phyloP scores from a whole-genome alignment of 768 basidiomycete species.

The Glaciozyma martinii region DNA sequence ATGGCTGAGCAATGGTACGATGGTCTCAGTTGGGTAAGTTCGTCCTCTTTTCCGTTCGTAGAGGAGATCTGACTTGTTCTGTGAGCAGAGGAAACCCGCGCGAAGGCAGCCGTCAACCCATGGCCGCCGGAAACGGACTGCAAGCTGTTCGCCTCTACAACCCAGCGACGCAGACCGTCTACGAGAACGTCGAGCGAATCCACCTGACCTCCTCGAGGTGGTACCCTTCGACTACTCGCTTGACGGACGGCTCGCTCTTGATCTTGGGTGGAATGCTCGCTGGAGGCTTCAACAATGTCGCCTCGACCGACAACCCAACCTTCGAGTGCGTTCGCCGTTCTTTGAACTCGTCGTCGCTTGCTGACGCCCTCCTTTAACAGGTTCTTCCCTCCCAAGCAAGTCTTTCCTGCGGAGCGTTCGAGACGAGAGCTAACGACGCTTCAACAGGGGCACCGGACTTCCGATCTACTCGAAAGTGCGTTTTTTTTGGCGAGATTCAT shows the following conservation, averaged over 20 bases:
- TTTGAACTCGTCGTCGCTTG: no score
- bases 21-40: background rate
- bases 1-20: slow-evolving; percentile 47
- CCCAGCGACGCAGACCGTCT: slow-evolving; percentile 46
- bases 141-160: slow-evolving; percentile 62
- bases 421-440: no score
- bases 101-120: slow-evolving; percentile 48
- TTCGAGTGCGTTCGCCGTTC: slow-evolving; percentile 34
- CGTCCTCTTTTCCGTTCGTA: no score
- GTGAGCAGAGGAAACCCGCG: slow-evolving; percentile 60
- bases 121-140: slow-evolving; percentile 49
- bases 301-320: slow-evolving; percentile 61
- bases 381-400: slow-evolving; percentile 77
- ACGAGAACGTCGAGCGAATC: slow-evolving; percentile 69
- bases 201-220: slow-evolving; percentile 49
- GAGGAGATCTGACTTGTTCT: no score
- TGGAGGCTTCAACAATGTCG: slow-evolving; percentile 67
- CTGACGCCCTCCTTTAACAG: no score
- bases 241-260: slow-evolving; percentile 63
- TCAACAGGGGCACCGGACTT: slow-evolving; percentile 50
- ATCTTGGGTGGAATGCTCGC: slow-evolving; percentile 49
- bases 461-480: slow-evolving; percentile 48
- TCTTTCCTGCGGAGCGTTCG: no score
- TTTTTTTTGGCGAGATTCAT: slow-evolving; percentile 39
- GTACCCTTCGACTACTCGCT: slow-evolving; percentile 42